Conservation (phyloP, 495 filamentous ascomycete species). For the Poronia punctata region DNA sequence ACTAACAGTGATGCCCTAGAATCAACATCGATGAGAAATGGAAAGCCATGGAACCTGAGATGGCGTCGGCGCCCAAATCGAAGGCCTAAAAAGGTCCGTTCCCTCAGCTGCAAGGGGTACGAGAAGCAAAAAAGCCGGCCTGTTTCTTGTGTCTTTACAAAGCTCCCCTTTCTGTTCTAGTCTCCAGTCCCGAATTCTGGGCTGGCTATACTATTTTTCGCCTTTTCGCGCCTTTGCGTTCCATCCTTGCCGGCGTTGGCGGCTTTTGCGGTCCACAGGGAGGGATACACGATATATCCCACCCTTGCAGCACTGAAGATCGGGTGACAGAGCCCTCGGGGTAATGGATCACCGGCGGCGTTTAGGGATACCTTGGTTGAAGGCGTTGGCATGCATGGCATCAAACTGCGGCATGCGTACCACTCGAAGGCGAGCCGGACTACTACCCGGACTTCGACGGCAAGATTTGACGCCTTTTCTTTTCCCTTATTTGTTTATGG, state of each 20-base stretch:
- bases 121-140: no score
- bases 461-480: no score
- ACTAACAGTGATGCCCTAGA: conserved; percentile 12
- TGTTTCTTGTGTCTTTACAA: no score
- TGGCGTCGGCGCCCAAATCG: conserved; percentile 15
- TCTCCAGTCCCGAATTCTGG: not conserved
- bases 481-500: no score
- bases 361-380: conserved; percentile 3
- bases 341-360: conserved; percentile 1
- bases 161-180: no score
- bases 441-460: no score
- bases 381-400: conserved; percentile 4
- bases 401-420: no score
- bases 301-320: no score
- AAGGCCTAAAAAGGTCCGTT: conserved; percentile 1
- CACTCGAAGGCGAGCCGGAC: not conserved
- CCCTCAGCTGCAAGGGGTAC: no score
- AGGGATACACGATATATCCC: no score
- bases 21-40: conserved; percentile 16
- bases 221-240: not conserved
- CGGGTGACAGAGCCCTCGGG: not conserved
- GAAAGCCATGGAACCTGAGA: conserved; percentile 19
- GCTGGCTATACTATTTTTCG: not conserved
- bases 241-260: conserved; percentile 2
- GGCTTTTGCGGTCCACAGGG: conserved; percentile 2